Evolutionary conservation across 2,329 filamentous ascomycete species (phyloP), one percentile per base, ranked within the genome.

Genomic region (Phoma herbarum): DNA sequence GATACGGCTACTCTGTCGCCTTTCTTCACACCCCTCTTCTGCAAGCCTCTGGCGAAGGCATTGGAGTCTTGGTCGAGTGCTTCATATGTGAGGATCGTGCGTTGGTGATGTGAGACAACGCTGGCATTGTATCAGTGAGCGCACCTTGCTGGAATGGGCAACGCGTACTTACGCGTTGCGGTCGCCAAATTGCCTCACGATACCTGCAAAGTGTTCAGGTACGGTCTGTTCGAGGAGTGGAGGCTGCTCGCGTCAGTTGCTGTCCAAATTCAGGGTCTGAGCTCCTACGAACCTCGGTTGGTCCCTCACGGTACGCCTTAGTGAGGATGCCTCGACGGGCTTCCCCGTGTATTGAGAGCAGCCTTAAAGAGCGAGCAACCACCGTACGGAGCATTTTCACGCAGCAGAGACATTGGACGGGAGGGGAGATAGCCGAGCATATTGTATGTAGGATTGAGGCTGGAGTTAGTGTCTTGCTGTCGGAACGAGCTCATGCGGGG

Each of bases 1-100:
- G 89, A 94, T 25, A 97, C 87, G 14, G 91, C 93, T 11, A 98
- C 91, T 29, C 92, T 85, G 73, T 96, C 90, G 5, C 92, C 93
- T 71, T 93, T 96, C 60, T 80, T 82, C 1, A 97, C 90, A 3
- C 92, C 92, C 0, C 89, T 79, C 0, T 85, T 85, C 23, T 84
- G 79, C 16, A 97, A 80, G 0, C 91, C 90, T 49, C 84, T 81
- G 1, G 93, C 92, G 9, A 97, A 81, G 2, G 84, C 82, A 80
- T 93, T 94, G 62, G 92, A 96, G 57, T 86, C 83, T 2, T 83
- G 79, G 75, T 98, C 91, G 10, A 99, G 86, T 6, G 82, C 83
- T 48, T 87, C 80, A 75, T 96, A 98, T 0, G 88, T 94, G 55
- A 96, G 81, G 1, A 81, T 82, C 2, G 78, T 79, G 44, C 84